Conservation (phyloP, 768 basidiomycete genomes). For the Fomitopsis serialis region DNA sequence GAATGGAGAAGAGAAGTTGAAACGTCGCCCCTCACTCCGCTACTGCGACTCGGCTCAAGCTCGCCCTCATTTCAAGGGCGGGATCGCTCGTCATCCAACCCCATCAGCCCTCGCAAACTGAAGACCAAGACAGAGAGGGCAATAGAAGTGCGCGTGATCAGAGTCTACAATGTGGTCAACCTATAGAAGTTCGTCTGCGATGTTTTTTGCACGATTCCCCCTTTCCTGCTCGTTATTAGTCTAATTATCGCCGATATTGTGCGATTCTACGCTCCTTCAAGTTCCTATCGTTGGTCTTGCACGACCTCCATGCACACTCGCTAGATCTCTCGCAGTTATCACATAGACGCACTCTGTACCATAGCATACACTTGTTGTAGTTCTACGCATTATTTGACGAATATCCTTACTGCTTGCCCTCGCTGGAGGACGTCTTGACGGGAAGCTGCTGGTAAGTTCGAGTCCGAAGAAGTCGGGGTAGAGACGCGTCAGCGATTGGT, state of each 20-base stretch:
- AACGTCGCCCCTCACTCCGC: background rate
- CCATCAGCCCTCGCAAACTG: background rate
- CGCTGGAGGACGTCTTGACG: no score
- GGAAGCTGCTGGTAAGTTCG: background rate
- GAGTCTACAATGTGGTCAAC: constrained; percentile 13
- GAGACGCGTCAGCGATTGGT: background rate
- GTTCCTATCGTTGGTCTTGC: background rate
- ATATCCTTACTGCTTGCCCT: no score
- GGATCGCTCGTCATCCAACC: background rate
- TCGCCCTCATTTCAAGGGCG: background rate
- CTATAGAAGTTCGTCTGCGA: background rate
- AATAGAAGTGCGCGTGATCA: constrained; percentile 17
- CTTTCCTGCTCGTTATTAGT: background rate
- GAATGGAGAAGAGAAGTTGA: constrained; percentile 9
- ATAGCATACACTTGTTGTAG: background rate
- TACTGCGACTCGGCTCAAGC: background rate
- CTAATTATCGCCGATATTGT: background rate
- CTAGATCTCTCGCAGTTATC: background rate
- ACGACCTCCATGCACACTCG: background rate
- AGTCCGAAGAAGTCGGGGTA: background rate
- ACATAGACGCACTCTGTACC: background rate
- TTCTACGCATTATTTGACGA: background rate
- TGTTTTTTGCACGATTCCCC: background rate
- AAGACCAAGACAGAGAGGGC: background rate
- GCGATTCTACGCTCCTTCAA: background rate